These are phyloP conservation scores for Wickerhamiella spandovensis DNA, from an alignment of 805 yeast genomes.

Conservation along the genomic window DNA sequence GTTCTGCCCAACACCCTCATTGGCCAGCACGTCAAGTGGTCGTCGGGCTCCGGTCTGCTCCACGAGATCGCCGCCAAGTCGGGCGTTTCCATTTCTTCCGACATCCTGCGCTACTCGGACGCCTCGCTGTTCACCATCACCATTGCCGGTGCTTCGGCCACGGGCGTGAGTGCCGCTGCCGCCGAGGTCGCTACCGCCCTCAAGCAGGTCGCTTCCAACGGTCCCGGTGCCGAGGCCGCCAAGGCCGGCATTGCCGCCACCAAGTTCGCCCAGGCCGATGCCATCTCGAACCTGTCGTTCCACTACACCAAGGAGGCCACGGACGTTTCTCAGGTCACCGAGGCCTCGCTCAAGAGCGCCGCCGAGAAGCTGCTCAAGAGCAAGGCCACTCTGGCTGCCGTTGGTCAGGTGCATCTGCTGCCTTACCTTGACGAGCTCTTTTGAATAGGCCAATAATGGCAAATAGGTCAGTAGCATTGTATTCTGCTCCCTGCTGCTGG, in stretches of 20 bases:
- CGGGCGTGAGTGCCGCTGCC: slow-evolving; percentile 47
- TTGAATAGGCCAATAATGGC: slow-evolving; percentile 14
- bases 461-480: not conserved
- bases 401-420: slow-evolving; percentile 75
- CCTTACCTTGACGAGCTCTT: slow-evolving; percentile 87
- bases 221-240: slow-evolving; percentile 25
- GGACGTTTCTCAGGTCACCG: slow-evolving; percentile 25
- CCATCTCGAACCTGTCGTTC: slow-evolving; percentile 8
- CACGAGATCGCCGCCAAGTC: slow-evolving; percentile 31
- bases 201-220: slow-evolving; percentile 19
- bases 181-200: slow-evolving; percentile 26
- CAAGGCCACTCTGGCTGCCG: slow-evolving; percentile 72
- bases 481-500: no score
- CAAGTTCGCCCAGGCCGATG: slow-evolving; percentile 42
- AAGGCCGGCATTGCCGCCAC: slow-evolving; percentile 44
- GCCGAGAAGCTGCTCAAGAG: slow-evolving; percentile 27
- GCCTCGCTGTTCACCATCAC: slow-evolving; percentile 69
- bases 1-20: slow-evolving; percentile 59
- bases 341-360: slow-evolving; percentile 25
- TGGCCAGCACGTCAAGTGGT: slow-evolving; percentile 39
- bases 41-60: slow-evolving; percentile 36
- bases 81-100: slow-evolving; percentile 36
- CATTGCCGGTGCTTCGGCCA: slow-evolving; percentile 46
- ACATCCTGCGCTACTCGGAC: slow-evolving; percentile 54
- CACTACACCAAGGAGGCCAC: slow-evolving; percentile 27